A percentile compares a stretch with the other conserved stretches of the same genome.
Conservation (phyloP, 176 grass and related monocot genomes). For the Phoenix roebelenii region DNA sequence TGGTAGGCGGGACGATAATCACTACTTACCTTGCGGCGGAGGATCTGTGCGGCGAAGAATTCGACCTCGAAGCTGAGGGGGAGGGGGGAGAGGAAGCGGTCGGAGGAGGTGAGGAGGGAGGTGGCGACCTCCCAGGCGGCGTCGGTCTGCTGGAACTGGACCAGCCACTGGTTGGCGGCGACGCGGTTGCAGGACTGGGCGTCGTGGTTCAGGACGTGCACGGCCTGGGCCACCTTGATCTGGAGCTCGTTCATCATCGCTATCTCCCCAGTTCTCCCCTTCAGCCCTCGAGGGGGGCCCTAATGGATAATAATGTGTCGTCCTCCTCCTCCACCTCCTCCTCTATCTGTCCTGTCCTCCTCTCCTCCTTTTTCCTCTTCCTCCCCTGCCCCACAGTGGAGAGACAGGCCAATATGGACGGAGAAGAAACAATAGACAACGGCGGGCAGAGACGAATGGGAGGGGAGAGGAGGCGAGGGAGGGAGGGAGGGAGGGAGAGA, state of each 20-base stretch:
- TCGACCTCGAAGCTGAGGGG: constrained; percentile 30
- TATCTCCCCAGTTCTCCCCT: constrained; percentile 4
- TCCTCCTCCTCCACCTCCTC: not conserved
- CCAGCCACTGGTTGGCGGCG: constrained; percentile 47
- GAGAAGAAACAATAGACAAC: not conserved
- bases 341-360: not conserved
- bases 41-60: constrained; percentile 58
- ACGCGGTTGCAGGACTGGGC: constrained; percentile 33
- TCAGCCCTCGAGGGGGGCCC: constrained; percentile 10
- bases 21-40: constrained; percentile 39
- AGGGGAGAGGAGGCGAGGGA: not conserved
- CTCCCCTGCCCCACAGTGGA: not conserved
- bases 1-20: not conserved
- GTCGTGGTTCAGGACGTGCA: constrained; percentile 44
- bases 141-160: constrained; percentile 43
- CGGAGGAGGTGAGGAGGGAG: constrained; percentile 34
- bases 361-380: not conserved
- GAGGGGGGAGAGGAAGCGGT: not conserved
- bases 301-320: not conserved
- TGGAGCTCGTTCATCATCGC: constrained; percentile 33
- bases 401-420: too few species aligned
- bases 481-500: not conserved
- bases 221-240: constrained; percentile 47
- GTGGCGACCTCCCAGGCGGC: constrained; percentile 42
- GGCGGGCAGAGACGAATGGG: not conserved